Base-by-base conservation (phyloP, 1,139 yeast species). In the Magnusiomyces suaveolens region DNA sequence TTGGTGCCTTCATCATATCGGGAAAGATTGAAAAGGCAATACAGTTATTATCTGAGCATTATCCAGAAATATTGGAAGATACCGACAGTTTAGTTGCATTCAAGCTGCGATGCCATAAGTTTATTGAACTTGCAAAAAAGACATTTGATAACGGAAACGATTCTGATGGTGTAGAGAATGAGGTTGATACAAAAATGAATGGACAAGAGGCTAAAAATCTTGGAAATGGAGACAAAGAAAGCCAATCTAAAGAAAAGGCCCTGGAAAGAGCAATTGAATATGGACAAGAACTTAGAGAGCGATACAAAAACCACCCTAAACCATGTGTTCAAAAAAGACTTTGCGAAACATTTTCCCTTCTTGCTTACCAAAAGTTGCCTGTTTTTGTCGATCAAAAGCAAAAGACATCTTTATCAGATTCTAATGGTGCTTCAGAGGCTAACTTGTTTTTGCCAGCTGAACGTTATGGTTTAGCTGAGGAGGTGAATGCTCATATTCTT, bases 281-380 rank as follows among this genome's bases (percentile, higher is more conserved):
- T 57, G 84, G 87, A 0, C 77, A 76, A 58, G 61, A 66, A 21
- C 67, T 84, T 50, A 74, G 77, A 46, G 60, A 67, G 3, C 64
- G 68, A 43, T 79, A 71, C 59, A 65, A 65, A 52, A 62, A 65
- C 24, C 67, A 68, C 20, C 59, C 64, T 1, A 62, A 68, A 41
- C 71, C 67, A 6, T 59, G 52, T 33, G 63, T 66, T 32, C 68
- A 66, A 48, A 66, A 66, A 12, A 69, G 60, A 56, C 77, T 61
- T 66, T 69, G 60, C 23, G 74, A 75, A 48, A 69, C 80, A 0
- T 78, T 80, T 26, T 70, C 80, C 3, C 63, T 82, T 24, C 63
- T 82, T 54, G 83, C 84, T 2, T 81, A 76, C 59, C 74, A 75
- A 12, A 71, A 79, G 55, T 82, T 83, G 1, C 56, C 60, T 48